A percentile compares a stretch with the other conserved stretches of the same genome.
These are phyloP conservation scores for Ogataea pini DNA, from an alignment of 805 yeast species.

Conservation along the genomic window DNA sequence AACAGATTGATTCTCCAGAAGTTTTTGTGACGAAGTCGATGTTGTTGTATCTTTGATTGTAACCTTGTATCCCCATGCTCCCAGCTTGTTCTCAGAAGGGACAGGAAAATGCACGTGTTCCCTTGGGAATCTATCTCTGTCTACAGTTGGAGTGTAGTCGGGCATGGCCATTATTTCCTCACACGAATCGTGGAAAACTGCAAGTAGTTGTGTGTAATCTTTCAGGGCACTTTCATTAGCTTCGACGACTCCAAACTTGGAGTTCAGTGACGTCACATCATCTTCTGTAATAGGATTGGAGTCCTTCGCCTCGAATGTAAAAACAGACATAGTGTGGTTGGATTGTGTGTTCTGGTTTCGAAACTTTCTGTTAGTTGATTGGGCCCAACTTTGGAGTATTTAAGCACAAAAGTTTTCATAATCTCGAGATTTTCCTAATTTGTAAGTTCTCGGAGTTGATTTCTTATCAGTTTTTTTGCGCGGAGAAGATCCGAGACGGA, in stretches of 20 bases:
- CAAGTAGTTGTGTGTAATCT: conserved; percentile 28
- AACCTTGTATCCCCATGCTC: conserved; percentile 35
- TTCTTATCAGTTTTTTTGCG: neutral
- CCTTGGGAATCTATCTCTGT: conserved; percentile 36
- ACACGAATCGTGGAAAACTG: conserved; percentile 33
- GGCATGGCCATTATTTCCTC: conserved; percentile 28
- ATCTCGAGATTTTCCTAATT: conserved; percentile 6
- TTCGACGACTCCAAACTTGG: conserved; percentile 22
- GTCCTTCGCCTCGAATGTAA: conserved; percentile 23
- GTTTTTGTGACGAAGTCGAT: conserved; percentile 16
- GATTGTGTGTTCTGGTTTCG: neutral
- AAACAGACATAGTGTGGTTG: conserved; percentile 28
- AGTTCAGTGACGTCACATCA: conserved; percentile 15
- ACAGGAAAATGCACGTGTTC: conserved; percentile 27
- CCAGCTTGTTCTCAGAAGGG: conserved; percentile 26
- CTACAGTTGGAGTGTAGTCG: conserved; percentile 34
- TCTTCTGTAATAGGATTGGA: conserved; percentile 31
- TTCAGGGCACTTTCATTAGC: conserved; percentile 16
- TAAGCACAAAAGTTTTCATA: neutral
- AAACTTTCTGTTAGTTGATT: neutral
- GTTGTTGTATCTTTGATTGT: conserved; percentile 29
- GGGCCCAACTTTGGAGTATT: neutral
- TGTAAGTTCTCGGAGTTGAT: neutral
- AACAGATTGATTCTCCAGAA: conserved; percentile 31
- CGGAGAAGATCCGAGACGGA: conserved; percentile 11